Evolutionary conservation across 768 basidiomycete genomes (phyloP).

Genomic region (Collybia sordida): DNA sequence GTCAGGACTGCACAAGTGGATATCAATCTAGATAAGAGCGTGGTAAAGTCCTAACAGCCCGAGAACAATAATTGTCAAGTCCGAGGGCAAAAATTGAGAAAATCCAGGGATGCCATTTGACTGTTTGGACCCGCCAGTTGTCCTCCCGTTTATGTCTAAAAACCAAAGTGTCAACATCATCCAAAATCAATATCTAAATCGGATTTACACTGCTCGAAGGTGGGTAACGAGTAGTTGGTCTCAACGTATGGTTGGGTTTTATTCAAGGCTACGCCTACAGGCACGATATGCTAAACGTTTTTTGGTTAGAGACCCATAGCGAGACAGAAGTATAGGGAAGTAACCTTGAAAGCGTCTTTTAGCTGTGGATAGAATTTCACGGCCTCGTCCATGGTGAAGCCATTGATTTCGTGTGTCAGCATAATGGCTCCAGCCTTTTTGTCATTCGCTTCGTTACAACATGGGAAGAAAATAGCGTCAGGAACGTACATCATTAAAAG

Average conservation of each 20-base stretch:
- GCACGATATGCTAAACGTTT: slow-evolving; percentile 42
- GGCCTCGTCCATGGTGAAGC: slow-evolving; percentile 62
- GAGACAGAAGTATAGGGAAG: neutral
- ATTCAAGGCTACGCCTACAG: slow-evolving; percentile 52
- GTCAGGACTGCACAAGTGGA: too few species aligned
- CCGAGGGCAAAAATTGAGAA: too few species aligned
- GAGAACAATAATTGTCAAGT: too few species aligned
- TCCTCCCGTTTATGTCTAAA: slow-evolving; percentile 1
- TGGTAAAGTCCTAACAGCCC: too few species aligned
- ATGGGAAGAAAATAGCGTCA: neutral
- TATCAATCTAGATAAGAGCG: too few species aligned
- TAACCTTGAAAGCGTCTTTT: slow-evolving; percentile 46
- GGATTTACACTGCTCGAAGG: slow-evolving; percentile 47
- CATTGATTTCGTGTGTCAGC: slow-evolving; percentile 59
- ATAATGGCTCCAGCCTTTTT: slow-evolving; percentile 49
- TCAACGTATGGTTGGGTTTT: slow-evolving; percentile 54
- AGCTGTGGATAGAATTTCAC: slow-evolving; percentile 49
- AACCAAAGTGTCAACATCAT: neutral
- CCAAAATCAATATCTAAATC: neutral
- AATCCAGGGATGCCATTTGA: too few species aligned
- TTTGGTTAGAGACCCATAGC: neutral
- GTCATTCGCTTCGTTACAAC: neutral
- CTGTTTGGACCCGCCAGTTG: neutral
- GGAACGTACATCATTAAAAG: slow-evolving; percentile 34
- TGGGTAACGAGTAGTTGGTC: slow-evolving; percentile 36